These are phyloP conservation scores for Tetrahymena malaccensis DNA, from an alignment of 73 alveolate genomes.

Conservation along the genomic window DNA sequence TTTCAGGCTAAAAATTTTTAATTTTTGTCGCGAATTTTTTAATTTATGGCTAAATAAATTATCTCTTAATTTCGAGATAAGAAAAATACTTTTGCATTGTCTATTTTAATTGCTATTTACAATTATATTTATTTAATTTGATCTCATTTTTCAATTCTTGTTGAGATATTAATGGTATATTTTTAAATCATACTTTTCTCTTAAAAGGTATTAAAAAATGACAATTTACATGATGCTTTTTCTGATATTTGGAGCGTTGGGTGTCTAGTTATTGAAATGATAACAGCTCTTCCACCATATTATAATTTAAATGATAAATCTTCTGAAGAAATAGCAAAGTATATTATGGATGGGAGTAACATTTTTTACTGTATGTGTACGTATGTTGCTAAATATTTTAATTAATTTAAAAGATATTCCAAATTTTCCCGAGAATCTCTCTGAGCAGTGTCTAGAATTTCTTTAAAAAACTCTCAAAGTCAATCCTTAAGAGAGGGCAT, in stretches of 20 bases:
- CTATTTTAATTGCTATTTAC: background rate
- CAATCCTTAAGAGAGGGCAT: background rate
- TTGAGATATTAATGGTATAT: background rate
- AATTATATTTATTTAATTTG: background rate
- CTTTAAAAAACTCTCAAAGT: background rate
- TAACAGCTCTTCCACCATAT: slow-evolving; percentile 34
- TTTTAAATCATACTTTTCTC: background rate
- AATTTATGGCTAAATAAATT: background rate
- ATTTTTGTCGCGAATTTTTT: background rate
- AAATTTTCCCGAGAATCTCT: background rate
- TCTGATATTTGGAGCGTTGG: slow-evolving; percentile 46
- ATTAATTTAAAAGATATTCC: background rate
- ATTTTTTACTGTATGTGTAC: background rate
- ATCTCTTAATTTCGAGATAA: background rate
- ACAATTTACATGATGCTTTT: background rate
- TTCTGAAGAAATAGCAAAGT: background rate
- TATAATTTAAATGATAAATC: background rate
- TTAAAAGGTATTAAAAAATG: slow-evolving; percentile 1
- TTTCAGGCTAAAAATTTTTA: background rate
- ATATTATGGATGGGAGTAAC: background rate
- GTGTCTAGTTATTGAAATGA: slow-evolving; percentile 29
- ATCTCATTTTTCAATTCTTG: background rate
- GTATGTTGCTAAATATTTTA: background rate
- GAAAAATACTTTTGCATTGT: background rate
- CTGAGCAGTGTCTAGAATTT: background rate